Evolutionary conservation across 1,284 basidiomycete species (phyloP).

Genomic region (Anthracocystis panici-leucophaei): DNA sequence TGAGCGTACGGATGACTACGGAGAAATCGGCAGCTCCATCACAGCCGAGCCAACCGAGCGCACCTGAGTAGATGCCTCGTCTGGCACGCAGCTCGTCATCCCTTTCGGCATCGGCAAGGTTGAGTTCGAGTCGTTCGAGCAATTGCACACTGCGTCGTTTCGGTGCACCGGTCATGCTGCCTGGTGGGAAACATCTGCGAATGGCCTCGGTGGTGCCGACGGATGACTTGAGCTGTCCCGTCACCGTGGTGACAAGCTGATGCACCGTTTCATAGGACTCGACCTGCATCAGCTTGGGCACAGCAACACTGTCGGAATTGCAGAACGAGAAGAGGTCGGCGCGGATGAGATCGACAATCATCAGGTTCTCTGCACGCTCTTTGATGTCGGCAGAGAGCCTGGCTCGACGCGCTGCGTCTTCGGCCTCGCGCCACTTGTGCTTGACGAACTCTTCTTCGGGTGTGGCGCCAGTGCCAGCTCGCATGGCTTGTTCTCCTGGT

Average conservation of each 20-base stretch:
- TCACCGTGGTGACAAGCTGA: conserved; percentile 93
- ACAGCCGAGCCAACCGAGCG: conserved; percentile 88
- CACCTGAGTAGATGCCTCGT: conserved; percentile 85
- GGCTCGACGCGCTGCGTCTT: conserved; percentile 70
- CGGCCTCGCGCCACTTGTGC: conserved; percentile 40
- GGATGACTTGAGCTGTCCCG: conserved; percentile 71
- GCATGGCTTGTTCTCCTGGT: conserved; percentile 53
- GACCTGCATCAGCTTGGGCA: conserved; percentile 86
- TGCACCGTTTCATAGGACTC: conserved; percentile 96
- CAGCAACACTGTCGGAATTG: conserved; percentile 79
- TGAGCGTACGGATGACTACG: conserved; percentile 94
- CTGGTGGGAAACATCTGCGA: conserved; percentile 75
- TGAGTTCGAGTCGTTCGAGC: conserved; percentile 80
- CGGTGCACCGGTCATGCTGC: conserved; percentile 97
- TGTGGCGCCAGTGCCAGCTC: conserved; percentile 21
- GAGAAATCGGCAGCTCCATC: conserved; percentile 91
- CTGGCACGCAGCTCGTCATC: conserved; percentile 33
- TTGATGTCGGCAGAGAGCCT: conserved; percentile 81
- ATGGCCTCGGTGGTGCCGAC: conserved; percentile 79
- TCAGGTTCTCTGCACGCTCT: conserved; percentile 95
- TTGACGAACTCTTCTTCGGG: conserved; percentile 38
- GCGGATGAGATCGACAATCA: conserved; percentile 97
- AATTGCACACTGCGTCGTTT: conserved; percentile 94
- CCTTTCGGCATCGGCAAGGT: conserved; percentile 27
- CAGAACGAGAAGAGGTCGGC: conserved; percentile 86